Evolutionary conservation across 164 flowering plant genomes (phyloP).

Genomic region (Sextonia rubra): DNA sequence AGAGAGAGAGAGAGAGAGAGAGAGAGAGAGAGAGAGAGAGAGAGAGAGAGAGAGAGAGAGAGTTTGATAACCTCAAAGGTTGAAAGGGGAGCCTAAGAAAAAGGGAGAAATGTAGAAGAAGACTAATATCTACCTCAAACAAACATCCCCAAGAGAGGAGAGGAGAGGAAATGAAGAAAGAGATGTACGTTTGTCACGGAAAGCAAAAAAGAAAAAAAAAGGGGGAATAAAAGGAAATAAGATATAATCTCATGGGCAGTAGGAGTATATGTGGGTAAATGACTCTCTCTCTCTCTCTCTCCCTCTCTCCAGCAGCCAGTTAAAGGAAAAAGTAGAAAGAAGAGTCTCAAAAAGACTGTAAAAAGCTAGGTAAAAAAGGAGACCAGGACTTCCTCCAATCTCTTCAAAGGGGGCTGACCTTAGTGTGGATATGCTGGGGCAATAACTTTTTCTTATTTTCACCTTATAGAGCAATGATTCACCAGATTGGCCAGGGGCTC

Average conservation of each 20-base stretch:
- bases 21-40: slow-evolving; percentile 2
- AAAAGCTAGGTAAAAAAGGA: neutral
- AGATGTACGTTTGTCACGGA: neutral
- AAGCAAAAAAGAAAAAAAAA: neutral
- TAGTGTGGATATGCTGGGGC: too few relatives aligned
- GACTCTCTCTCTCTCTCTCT: neutral
- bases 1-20: slow-evolving; percentile 4
- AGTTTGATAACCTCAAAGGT: neutral
- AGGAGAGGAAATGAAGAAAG: neutral
- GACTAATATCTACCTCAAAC: neutral
- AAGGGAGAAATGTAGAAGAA: neutral
- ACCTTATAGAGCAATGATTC: too few relatives aligned
- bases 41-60: slow-evolving; percentile 2
- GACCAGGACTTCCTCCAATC: neutral
- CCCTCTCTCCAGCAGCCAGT: too few relatives aligned
- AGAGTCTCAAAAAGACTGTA: too few relatives aligned
- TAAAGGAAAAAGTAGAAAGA: too few relatives aligned
- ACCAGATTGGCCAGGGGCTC: too few relatives aligned
- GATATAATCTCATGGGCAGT: neutral
- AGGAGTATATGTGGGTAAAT: neutral
- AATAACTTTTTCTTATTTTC: too few relatives aligned
- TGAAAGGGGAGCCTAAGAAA: neutral
- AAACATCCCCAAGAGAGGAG: neutral
- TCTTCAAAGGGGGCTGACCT: too few relatives aligned
- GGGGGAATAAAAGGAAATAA: too few relatives aligned